Base-by-base conservation (phyloP, 2,329 filamentous ascomycete species). In the Lachnellula arida region DNA sequence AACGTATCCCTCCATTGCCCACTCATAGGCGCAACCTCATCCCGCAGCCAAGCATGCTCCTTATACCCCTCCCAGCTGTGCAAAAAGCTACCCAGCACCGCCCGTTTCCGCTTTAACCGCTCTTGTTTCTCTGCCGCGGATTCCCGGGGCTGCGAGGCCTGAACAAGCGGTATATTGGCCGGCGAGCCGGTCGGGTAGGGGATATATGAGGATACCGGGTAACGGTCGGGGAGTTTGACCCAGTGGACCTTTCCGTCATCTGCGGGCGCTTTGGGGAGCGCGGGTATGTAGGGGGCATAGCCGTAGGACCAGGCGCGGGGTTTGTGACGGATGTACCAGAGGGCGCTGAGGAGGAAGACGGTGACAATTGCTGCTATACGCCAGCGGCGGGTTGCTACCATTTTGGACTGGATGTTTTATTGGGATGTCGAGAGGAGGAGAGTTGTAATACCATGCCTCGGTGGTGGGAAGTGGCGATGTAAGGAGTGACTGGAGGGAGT, bases 11-110 rank as follows among this genome's bases (percentile, higher is more conserved):
- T 83, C 60, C 76, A 83, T 5, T 73, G 74, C 53, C 85, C 86
- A 34, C 81, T 81, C 15, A 93, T 75, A 1, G 94, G 94, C 37
- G 75, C 78, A 14, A 97, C 75, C 73, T 97, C 94, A 68, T 99
- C 94, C 62, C 93, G 88, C 60, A 86, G 82, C 84, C 89, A 94
- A 3, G 91, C 93, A 65, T 86, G 78, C 57, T 84, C 77, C 67
- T 82, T 88, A 74, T 97, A 99, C 14, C 89, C 90, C 1, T 78
- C 74, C 94, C 94, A 97, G 1, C 90, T 66, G 49, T 70, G 68
- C 32, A 40, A 28, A 47, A 70, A 70, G 46, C 63, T 68, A 54
- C 67, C 63, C 49, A 63, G 65, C 1, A 70, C 68, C 0, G 61
- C 60, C 12, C 60, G 63, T 37, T 56, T 58, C 22, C 67, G 55